Evolutionary conservation across 257 asterid genomes (phyloP), one percentile per base, ranked within the genome.

Genomic region (Lantana camara): DNA sequence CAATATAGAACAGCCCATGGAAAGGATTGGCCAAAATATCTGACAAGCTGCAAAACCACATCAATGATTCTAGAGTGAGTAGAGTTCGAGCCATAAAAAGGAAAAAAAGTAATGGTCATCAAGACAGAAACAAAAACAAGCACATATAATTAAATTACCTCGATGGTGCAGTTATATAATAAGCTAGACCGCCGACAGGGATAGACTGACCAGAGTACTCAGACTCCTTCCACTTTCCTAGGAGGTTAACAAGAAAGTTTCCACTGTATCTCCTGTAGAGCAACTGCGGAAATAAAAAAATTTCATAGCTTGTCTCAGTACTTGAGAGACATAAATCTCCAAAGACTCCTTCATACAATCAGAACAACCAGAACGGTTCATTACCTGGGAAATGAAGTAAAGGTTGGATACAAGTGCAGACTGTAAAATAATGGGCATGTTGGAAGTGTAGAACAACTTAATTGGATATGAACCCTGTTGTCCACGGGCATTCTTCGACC

Each of bases 391-490:
- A 65, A 88, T 88, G 47, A 88, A 88, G 77, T 88, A 88, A 23
- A 88, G 85, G 30, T 85, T 88, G 71, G 96, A 81, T 15, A 88
- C 96, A 70, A 88, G 95, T 8, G 96, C 96, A 40, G 96, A 88
- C 60, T 88, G 96, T 32, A 88, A 66, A 68, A 88, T 84, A 68
- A 89, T 86, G 63, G 96, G 96, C 96, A 89, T 89, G 30, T 86
- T 89, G 70, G 96, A 89, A 45, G 96, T 89, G 75, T 89, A 89
- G 80, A 89, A 89, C 48, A 89, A 62, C 80, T 89, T 89, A 54
- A 89, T 89, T n/a, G 96, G 95, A 77, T 89, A 89, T 55, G 96
- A 88, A 46, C 96, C 96, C 75, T 88, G 96, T 60, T 88, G 96
- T 16, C 96, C 95, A 55, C 95, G 95, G 23, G 95, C 87, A 79